Evolutionary conservation across 1,284 basidiomycete genomes (phyloP), one percentile per base, ranked within the genome.

Genomic region (Cystobasidium pallidum): DNA sequence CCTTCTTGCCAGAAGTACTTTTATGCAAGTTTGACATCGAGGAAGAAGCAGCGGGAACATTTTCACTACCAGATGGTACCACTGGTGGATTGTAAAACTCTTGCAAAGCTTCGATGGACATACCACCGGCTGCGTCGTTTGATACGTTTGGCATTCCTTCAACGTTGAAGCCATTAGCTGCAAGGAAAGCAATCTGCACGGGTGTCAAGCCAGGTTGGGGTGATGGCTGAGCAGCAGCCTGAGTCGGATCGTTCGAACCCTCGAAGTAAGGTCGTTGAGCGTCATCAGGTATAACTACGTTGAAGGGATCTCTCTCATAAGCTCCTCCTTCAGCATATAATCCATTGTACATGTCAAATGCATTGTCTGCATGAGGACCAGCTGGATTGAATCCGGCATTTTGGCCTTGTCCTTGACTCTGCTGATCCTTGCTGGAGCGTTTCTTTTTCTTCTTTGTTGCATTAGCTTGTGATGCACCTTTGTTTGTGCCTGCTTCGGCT

Each of bases 251-350:
- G 34, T 24, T 54, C n/a, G 39, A 24, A 43, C 58, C 39, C 39
- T 36, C 70, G 74, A 74, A 36, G 54, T 76, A 59, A 63, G 66
- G 30, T 55, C 51, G 17, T 63, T 76, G 34, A 32, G 55, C 45
- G 36, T 70, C 52, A 58, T 63, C 10, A 26, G 74, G 58, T 54
- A 67, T 54, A 54, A 72, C 68, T 74, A 77, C 32, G 61, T 77
- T 59, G 66, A 75, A 26, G 73, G 70, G 66, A 34, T 65, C 39
- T 7, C 17, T 19, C 39, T 76, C 24, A 17, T 49, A 3, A 2
- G 73, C 74, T 47, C 63, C 73, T 34, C 54, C 54, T 57, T 34
- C 54, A 26, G 28, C 30, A 57, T 57, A 57, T 28, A 57, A 30
- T 4, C 54, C 54, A 34, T 57, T 57, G 54, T 57, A 57, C 54